Evolutionary conservation across 768 basidiomycete genomes (phyloP), one percentile per base, ranked within the genome.

Genomic region (Russula emetica): DNA sequence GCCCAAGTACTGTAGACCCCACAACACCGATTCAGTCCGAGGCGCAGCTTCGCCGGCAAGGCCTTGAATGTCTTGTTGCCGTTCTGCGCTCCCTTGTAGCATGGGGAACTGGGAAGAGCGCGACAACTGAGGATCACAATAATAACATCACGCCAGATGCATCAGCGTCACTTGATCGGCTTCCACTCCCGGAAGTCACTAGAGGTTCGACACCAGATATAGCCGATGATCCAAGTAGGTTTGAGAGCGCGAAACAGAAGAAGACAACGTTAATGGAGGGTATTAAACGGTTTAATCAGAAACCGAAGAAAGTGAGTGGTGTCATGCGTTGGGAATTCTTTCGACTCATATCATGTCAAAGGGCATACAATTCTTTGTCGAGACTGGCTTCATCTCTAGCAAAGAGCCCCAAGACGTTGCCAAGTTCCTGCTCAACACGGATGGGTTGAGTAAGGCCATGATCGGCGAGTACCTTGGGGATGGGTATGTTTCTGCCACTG

Each of bases 391-490:
- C 72, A 94, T 99, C 64, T 74, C 82, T 26, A 86, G 82, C 69
- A 82, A 78, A 20, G 76, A 82, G 5, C 91, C 97, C 2, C 76
- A 80, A 55, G 90, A 92, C 69, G 82, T 99, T 61, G 96, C 96
- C 0, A 75, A 75, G 20, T 98, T 99, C 78, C 77, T 99, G 45
- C 79, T 93, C 26, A 80, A 82, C 36, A 93, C 93, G 2, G 96
- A 98, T 72, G 97, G 97, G 2, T 78, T 99, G 51, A 95, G 85
- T 74, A 99, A 99, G 75, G 82, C 88, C 10, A 91, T 93, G 86
- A 95, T 99, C 65, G 97, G 97, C 63, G 97, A 99, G 78, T 98
- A 97, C 74, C 79, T 99, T 5, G 97, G 97, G 42, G 97, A 98
- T 81, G 94, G 87, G 95, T 98, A 64, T 73, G 86, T 79, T 11